Conservation (phyloP, 148 eudicot genomes). For the Chenopodium quinoa region DNA sequence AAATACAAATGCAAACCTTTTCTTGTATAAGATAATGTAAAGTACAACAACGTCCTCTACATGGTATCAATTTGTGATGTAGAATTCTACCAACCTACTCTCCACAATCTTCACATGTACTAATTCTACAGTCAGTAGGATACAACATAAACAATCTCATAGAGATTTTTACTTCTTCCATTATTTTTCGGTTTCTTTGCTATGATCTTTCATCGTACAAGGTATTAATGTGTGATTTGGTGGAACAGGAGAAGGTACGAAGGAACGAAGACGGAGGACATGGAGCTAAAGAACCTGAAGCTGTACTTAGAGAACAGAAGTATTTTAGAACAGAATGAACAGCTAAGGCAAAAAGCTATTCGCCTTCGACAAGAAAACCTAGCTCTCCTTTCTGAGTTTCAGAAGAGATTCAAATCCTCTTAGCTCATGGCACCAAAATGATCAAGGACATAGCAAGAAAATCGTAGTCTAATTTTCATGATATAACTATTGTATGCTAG, state of each 20-base stretch:
- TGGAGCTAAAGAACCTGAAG: conserved; percentile 73
- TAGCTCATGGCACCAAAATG: neutral
- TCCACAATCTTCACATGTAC: neutral
- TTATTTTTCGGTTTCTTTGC: neutral
- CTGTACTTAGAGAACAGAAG: conserved; percentile 74
- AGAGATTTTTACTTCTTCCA: neutral
- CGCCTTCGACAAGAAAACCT: conserved; percentile 68
- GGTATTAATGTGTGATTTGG: neutral
- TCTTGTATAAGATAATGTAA: neutral
- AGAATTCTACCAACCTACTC: too few species aligned
- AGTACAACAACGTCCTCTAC: neutral
- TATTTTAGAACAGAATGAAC: conserved; percentile 70
- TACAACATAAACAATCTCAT: neutral
- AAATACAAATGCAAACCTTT: neutral
- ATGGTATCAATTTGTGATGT: neutral
- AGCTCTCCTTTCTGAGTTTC: conserved; percentile 51
- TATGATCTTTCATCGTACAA: neutral
- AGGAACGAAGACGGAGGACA: conserved; percentile 31
- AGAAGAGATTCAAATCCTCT: conserved; percentile 37
- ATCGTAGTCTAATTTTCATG: neutral
- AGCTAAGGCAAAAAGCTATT: conserved; percentile 57
- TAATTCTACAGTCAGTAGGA: neutral
- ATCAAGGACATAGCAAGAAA: neutral
- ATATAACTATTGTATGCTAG: conserved; percentile 1
- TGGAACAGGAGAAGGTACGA: conserved; percentile 27